Evolutionary conservation across 1,284 basidiomycete genomes (phyloP).

Genomic region (Cryptococcus sp.): DNA sequence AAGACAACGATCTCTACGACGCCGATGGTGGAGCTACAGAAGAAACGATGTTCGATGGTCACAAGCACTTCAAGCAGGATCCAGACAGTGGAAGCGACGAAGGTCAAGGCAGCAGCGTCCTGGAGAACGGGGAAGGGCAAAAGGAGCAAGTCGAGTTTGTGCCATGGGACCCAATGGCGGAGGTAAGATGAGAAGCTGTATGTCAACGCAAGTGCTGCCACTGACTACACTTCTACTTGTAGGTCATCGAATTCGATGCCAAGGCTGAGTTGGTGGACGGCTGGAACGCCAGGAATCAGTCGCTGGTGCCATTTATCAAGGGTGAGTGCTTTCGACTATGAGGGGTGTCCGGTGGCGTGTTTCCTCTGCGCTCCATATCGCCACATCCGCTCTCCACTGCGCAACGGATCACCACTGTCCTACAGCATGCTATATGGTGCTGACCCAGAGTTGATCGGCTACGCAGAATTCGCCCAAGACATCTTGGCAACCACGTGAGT

Average conservation of each 20-base stretch:
- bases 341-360: background rate
- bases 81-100: background rate
- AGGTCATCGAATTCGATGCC: conserved; percentile 22
- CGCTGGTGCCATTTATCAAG: conserved; percentile 22
- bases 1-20: background rate
- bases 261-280: conserved; percentile 23
- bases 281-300: conserved; percentile 35
- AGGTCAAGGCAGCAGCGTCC: background rate
- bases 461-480: conserved; percentile 15
- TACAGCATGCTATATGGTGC: too few relatives aligned
- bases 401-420: background rate
- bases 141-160: conserved; percentile 11
- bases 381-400: background rate
- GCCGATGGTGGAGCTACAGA: too few relatives aligned
- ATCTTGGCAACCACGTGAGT: conserved; percentile 4
- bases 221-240: background rate
- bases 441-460: too few relatives aligned
- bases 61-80: too few relatives aligned
- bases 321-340: conserved; percentile 17
- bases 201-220: background rate
- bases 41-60: too few relatives aligned
- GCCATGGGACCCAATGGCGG: conserved; percentile 19
- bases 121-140: conserved; percentile 2
- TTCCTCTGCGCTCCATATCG: background rate
- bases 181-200: conserved; percentile 12